Percentiles rank a stretch among this genome's conserved stretches.
These are phyloP conservation scores for Ceriops zippeliana DNA, from an alignment of 345 rosid genomes.

Conservation along the genomic window DNA sequence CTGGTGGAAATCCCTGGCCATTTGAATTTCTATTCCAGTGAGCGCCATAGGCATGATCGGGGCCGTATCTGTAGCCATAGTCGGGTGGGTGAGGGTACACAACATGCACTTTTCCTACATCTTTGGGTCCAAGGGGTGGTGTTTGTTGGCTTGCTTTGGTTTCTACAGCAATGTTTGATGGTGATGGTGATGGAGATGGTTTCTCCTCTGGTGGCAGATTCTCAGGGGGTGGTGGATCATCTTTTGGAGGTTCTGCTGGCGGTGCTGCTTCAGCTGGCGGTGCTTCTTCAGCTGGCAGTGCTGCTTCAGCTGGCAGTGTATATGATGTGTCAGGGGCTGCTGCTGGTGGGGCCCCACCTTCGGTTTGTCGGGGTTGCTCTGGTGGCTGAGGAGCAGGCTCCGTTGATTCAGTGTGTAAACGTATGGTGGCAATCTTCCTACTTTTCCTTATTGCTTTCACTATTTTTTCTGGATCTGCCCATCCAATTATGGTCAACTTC, in stretches of 20 bases:
- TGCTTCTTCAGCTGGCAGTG: conserved; percentile 23
- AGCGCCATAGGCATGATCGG: conserved; percentile 22
- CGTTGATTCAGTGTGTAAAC: conserved; percentile 41
- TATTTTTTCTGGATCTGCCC: conserved; percentile 67
- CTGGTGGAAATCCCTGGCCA: conserved; percentile 24
- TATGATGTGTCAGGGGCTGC: conserved; percentile 17
- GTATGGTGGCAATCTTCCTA: conserved; percentile 57
- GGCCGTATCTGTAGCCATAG: conserved; percentile 36
- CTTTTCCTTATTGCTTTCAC: conserved; percentile 62
- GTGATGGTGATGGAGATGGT: conserved; percentile 22
- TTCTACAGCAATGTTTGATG: conserved; percentile 28
- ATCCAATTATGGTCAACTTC: conserved; percentile 58
- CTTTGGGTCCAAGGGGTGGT: conserved; percentile 35
- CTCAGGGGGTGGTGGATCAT: conserved; percentile 34
- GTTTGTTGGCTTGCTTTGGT: conserved; percentile 30
- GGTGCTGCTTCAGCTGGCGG: conserved; percentile 37
- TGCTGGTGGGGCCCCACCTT: conserved; percentile 31
- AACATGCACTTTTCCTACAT: conserved; percentile 47
- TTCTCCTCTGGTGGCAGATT: conserved; percentile 34
- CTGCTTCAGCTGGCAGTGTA: conserved; percentile 24
- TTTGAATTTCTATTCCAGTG: conserved; percentile 31
- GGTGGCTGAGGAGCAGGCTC: conserved; percentile 39
- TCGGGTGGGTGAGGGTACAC: conserved; percentile 49
- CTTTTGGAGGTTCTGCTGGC: conserved; percentile 41
- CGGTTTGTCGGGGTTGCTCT: conserved; percentile 31